These are phyloP conservation scores for Pleurotus platypus DNA, from an alignment of 768 basidiomycete species.

Conservation along the genomic window DNA sequence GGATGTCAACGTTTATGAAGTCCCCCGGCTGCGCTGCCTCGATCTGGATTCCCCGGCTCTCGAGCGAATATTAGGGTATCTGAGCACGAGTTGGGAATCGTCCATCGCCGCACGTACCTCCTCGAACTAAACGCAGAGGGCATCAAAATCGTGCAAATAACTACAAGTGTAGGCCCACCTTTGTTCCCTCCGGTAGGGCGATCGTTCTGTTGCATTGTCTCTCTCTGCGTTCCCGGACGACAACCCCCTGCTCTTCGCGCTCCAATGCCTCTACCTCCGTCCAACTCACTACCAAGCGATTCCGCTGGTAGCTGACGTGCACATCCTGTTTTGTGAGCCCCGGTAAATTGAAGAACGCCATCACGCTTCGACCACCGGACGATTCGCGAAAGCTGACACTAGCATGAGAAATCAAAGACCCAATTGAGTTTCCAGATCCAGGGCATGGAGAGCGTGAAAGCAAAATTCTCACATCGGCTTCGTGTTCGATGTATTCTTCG, in stretches of 20 bases:
- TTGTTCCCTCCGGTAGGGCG: conserved; percentile 72
- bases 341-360: conserved; percentile 64
- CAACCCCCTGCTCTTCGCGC: conserved; percentile 54
- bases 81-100: conserved; percentile 53
- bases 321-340: conserved; percentile 72
- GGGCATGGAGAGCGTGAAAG: conserved; percentile 6
- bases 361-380: conserved; percentile 54
- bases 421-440: conserved; percentile 6
- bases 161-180: conserved; percentile 32
- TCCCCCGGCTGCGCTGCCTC: conserved; percentile 1
- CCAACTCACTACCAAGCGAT: conserved; percentile 66
- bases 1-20: neutral
- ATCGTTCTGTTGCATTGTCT: conserved; percentile 64
- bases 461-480: conserved; percentile 2
- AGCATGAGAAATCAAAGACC: conserved; percentile 14
- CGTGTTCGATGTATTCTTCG: conserved; percentile 4
- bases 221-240: conserved; percentile 63
- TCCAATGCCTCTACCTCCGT: conserved; percentile 55
- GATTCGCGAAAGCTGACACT: conserved; percentile 74
- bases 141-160: too few species aligned
- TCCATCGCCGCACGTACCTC: conserved; percentile 70
- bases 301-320: conserved; percentile 69
- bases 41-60: neutral
- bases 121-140: conserved; percentile 48
- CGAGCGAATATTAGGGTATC: conserved; percentile 60